Percentiles rank a stretch among this genome's conserved stretches.
Evolutionary conservation across 2,329 filamentous ascomycete species (phyloP).

Genomic region (Arthrobotrys pseudoclavata): DNA sequence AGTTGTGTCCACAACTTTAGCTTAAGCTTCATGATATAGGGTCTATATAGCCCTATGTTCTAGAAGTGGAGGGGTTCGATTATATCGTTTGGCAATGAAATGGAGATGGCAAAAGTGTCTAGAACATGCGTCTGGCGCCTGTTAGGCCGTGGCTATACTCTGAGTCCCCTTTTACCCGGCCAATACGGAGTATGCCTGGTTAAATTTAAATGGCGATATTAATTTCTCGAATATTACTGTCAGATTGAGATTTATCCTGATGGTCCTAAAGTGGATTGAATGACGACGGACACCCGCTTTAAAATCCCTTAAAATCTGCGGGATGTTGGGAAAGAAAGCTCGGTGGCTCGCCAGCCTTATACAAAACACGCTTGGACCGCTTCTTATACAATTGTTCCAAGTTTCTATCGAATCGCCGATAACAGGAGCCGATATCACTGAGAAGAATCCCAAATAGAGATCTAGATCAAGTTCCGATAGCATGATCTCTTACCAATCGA

Average conservation of each 20-base stretch:
- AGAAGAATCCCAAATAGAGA: neutral
- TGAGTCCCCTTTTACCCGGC: slow-evolving; percentile 31
- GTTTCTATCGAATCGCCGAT: slow-evolving; percentile 8
- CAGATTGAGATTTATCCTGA: neutral
- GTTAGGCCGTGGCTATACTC: neutral
- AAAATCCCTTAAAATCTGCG: slow-evolving; percentile 33
- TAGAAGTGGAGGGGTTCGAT: neutral
- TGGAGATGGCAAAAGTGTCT: neutral
- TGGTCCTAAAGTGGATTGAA: neutral
- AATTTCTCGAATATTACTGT: slow-evolving; percentile 20
- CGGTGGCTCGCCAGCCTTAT: slow-evolving; percentile 38
- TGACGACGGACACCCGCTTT: slow-evolving; percentile 21
- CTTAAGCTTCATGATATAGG: neutral
- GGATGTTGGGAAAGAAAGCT: slow-evolving; percentile 18
- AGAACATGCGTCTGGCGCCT: slow-evolving; percentile 11
- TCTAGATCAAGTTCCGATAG: slow-evolving; percentile 17
- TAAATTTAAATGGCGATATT: slow-evolving; percentile 32
- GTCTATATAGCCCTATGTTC: neutral
- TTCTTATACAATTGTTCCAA: neutral
- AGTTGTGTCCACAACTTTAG: neutral
- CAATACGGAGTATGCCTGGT: neutral
- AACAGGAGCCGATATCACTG: slow-evolving; percentile 25
- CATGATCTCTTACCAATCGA: slow-evolving; percentile 27
- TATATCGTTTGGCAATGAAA: neutral
- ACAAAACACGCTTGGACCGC: neutral